These are phyloP conservation scores for Linderniella brevidens DNA, from an alignment of 257 asterid genomes.

Conservation along the genomic window DNA sequence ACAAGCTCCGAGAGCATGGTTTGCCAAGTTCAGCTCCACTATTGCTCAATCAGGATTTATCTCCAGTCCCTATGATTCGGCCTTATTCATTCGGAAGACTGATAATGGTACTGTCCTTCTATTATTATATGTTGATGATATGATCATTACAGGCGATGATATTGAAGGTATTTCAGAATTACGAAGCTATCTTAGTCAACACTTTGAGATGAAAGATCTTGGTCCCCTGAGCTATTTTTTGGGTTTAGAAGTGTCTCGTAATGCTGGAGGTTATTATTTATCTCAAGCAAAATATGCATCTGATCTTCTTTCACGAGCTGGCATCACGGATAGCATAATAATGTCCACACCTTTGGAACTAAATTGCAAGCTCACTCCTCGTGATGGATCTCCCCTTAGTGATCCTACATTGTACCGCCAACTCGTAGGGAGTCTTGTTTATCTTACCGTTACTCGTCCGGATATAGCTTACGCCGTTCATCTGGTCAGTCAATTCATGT, in stretches of 20 bases:
- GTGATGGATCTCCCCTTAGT: slow-evolving; percentile 1
- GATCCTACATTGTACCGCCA: background rate
- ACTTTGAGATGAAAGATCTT: slow-evolving; percentile 2
- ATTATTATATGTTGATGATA: slow-evolving; percentile 1
- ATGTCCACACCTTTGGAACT: background rate
- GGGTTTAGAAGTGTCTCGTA: background rate
- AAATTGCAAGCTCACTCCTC: background rate
- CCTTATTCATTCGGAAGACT: background rate
- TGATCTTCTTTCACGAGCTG: background rate
- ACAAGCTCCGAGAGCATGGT: slow-evolving; percentile 2
- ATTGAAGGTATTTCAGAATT: background rate
- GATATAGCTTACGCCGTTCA: background rate
- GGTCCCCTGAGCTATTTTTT: background rate
- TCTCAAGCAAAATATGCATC: slow-evolving; percentile 1
- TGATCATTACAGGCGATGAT: background rate
- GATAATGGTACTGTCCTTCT: background rate
- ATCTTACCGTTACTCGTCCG: background rate
- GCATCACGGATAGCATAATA: background rate
- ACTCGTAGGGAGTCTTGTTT: slow-evolving; percentile 4
- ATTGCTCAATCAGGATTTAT: background rate
- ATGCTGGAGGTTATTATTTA: background rate
- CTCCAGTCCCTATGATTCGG: slow-evolving; percentile 1
- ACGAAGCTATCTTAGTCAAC: slow-evolving; percentile 1
- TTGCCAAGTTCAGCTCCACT: slow-evolving; percentile 1
- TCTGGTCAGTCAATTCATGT: slow-evolving; percentile 1